Evolutionary conservation across 768 basidiomycete species (phyloP).

Genomic region (Hypholoma fasciculare): DNA sequence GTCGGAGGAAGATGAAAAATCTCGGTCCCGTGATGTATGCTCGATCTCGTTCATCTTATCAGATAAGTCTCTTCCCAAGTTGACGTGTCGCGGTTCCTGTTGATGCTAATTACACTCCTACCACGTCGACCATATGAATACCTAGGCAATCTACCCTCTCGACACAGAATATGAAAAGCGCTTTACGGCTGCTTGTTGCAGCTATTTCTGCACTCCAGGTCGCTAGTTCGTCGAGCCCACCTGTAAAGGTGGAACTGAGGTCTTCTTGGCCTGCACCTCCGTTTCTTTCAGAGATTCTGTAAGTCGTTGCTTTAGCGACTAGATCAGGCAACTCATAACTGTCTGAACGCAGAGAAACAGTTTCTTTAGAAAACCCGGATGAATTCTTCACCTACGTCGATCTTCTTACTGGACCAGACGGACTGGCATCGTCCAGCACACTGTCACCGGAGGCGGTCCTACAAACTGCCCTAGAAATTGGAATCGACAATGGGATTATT

Average conservation of each 20-base stretch:
- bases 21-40: conserved; percentile 16
- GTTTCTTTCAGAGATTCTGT: conserved; percentile 66
- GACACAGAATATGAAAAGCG: conserved; percentile 24
- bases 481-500: conserved; percentile 47
- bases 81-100: conserved; percentile 19
- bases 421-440: conserved; percentile 30
- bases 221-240: conserved; percentile 33
- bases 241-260: conserved; percentile 58
- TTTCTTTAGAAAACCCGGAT: conserved; percentile 68
- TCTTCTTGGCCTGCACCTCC: conserved; percentile 70
- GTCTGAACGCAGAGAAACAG: conserved; percentile 64
- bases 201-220: conserved; percentile 17
- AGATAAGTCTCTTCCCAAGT: conserved; percentile 3
- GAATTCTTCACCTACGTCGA: conserved; percentile 79
- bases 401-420: conserved; percentile 55
- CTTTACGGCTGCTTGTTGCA: conserved; percentile 23
- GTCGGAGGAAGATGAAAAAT: conserved; percentile 13
- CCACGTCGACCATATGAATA: conserved; percentile 16
- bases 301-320: conserved; percentile 24
- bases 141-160: conserved; percentile 3
- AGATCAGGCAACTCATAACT: neutral
- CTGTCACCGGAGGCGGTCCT: conserved; percentile 53
- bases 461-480: conserved; percentile 51
- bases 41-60: conserved; percentile 2
- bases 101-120: neutral